Percentiles rank a stretch among this genome's conserved stretches.
Conservation (phyloP, 768 basidiomycete species). For the Boletus sensibilis region DNA sequence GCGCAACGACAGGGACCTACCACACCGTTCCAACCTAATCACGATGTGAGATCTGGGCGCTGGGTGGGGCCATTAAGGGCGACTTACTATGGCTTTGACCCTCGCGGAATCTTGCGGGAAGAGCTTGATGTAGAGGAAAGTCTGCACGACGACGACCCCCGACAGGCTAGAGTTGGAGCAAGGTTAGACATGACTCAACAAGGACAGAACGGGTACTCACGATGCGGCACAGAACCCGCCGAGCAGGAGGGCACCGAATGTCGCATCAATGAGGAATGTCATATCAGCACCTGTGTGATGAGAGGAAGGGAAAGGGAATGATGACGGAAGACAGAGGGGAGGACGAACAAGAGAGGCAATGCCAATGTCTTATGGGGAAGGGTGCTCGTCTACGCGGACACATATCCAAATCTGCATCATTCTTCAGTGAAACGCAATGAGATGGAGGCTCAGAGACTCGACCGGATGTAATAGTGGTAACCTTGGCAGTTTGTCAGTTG, state of each 20-base stretch:
- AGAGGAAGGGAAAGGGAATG: background rate
- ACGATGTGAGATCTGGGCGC: background rate
- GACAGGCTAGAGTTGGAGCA: conserved; percentile 22
- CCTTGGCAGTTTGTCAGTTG: too few species aligned
- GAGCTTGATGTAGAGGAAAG: conserved; percentile 30
- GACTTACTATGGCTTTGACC: conserved; percentile 26
- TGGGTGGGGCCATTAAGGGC: background rate
- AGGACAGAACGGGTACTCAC: conserved; percentile 10
- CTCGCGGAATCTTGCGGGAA: conserved; percentile 25
- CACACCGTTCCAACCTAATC: conserved; percentile 29
- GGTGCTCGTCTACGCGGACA: too few species aligned
- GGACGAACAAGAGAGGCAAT: background rate
- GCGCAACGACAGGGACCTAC: conserved; percentile 6
- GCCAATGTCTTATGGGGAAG: background rate
- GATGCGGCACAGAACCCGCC: conserved; percentile 31
- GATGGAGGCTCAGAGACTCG: too few species aligned
- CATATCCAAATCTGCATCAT: too few species aligned
- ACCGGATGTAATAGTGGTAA: too few species aligned
- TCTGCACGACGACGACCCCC: conserved; percentile 28
- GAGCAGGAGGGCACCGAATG: conserved; percentile 30
- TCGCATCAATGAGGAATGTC: conserved; percentile 16
- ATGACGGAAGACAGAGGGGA: background rate
- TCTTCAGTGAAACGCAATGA: too few species aligned
- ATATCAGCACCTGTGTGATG: background rate
- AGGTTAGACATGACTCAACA: background rate